phyloP scores from a whole-genome alignment of 176 grass and related monocot species.

The Triticum monococcum region DNA sequence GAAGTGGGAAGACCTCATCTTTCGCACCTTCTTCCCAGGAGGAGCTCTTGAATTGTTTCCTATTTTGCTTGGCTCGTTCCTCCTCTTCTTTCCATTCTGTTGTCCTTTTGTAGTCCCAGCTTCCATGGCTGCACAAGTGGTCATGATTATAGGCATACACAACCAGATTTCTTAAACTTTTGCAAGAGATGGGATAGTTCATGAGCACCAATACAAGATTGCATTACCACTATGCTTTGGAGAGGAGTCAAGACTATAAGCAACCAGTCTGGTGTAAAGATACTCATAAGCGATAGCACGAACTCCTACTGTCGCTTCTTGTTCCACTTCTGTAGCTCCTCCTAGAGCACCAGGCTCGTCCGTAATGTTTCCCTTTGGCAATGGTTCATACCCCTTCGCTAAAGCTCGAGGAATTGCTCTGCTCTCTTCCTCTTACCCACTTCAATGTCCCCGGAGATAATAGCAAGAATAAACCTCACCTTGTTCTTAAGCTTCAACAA shows the following conservation, averaged over 20 bases:
- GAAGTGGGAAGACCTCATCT: conserved; percentile 52
- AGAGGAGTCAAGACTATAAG: conserved; percentile 29
- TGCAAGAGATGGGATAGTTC: not conserved
- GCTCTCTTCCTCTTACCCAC: conserved; percentile 64
- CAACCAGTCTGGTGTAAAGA: conserved; percentile 41
- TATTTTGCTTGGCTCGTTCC: conserved; percentile 31
- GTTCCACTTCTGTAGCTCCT: conserved; percentile 26
- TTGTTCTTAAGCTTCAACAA: conserved; percentile 61
- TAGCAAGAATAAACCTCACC: conserved; percentile 60
- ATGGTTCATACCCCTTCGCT: conserved; percentile 52
- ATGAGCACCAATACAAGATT: not conserved
- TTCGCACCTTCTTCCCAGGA: conserved; percentile 46
- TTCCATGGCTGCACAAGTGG: conserved; percentile 43
- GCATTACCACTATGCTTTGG: conserved; percentile 38
- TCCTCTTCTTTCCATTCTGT: not conserved
- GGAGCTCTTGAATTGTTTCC: conserved; percentile 38
- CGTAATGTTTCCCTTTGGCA: conserved; percentile 58
- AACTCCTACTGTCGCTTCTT: not conserved
- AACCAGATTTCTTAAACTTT: not conserved
- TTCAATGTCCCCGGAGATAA: conserved; percentile 58
- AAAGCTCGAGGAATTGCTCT: conserved; percentile 63
- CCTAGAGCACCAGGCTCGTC: conserved; percentile 29
- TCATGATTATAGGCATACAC: not conserved
- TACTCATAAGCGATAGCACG: conserved; percentile 66
- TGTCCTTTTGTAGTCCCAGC: not conserved